A percentile compares a stretch with the other conserved stretches of the same genome.
Evolutionary conservation across 495 filamentous ascomycete species (phyloP).

Genomic region (Antarctomyces pellizariae): DNA sequence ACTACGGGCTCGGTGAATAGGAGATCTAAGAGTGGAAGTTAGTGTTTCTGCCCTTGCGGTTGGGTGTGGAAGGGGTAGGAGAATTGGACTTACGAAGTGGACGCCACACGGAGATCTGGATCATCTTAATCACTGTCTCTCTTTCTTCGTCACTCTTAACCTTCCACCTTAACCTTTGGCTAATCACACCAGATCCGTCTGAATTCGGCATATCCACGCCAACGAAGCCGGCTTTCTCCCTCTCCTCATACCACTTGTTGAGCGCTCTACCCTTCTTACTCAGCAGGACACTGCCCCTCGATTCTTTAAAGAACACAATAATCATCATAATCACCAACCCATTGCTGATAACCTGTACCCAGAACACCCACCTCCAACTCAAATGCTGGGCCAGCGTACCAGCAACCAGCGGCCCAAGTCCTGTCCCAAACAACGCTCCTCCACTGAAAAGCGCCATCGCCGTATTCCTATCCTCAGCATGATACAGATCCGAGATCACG

Average conservation of each 20-base stretch:
- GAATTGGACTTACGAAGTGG: slow-evolving; percentile 38
- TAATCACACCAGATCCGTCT: slow-evolving; percentile 4
- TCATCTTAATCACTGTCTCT: slow-evolving; percentile 42
- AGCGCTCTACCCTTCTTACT: slow-evolving; percentile 48
- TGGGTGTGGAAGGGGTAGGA: slow-evolving; percentile 2
- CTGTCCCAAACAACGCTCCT: slow-evolving; percentile 56
- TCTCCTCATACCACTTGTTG: slow-evolving; percentile 58
- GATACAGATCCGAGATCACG: slow-evolving; percentile 74
- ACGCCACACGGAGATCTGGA: slow-evolving; percentile 49
- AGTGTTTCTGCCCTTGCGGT: no score
- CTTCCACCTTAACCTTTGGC: slow-evolving; percentile 56
- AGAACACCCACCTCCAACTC: slow-evolving; percentile 80
- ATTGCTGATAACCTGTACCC: slow-evolving; percentile 52
- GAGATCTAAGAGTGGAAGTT: slow-evolving; percentile 31
- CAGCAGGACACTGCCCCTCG: slow-evolving; percentile 59
- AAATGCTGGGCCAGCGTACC: slow-evolving; percentile 44
- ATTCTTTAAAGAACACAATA: slow-evolving; percentile 55
- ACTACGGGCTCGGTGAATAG: slow-evolving; percentile 82
- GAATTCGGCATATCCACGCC: slow-evolving; percentile 27
- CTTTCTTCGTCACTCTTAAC: slow-evolving; percentile 68
- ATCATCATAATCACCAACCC: slow-evolving; percentile 36
- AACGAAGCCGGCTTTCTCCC: slow-evolving; percentile 40
- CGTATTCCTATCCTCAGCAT: slow-evolving; percentile 54
- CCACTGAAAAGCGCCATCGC: slow-evolving; percentile 78
- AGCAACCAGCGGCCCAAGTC: slow-evolving; percentile 49